phyloP scores from a whole-genome alignment of 768 basidiomycete genomes.

The Crassisporium funariophilum region DNA sequence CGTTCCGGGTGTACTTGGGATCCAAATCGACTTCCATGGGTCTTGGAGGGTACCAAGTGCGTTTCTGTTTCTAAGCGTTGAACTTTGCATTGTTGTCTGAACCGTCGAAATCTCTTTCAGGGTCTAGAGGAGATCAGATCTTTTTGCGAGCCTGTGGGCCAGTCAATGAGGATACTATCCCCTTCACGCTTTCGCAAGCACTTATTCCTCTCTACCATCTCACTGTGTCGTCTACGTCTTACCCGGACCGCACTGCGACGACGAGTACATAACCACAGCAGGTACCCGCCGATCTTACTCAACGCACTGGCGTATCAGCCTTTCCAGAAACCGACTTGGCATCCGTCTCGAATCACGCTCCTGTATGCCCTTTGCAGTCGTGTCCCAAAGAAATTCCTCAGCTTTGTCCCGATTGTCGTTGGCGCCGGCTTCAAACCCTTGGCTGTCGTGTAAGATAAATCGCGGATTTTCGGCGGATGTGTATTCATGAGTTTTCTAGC shows the following conservation, averaged over 20 bases:
- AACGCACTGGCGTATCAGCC: slow-evolving; percentile 53
- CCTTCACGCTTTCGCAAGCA: slow-evolving; percentile 23
- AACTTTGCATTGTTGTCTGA: too few relatives aligned
- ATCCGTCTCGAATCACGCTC: slow-evolving; percentile 55
- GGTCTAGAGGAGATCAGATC: slow-evolving; percentile 56
- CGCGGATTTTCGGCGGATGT: too few relatives aligned
- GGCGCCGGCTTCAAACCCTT: too few relatives aligned
- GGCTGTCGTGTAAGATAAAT: too few relatives aligned
- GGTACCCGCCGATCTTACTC: slow-evolving; percentile 55
- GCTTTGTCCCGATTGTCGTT: too few relatives aligned
- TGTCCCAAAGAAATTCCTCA: too few relatives aligned
- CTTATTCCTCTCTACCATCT: slow-evolving; percentile 46
- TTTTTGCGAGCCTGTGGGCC: slow-evolving; percentile 36
- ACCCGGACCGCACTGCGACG: slow-evolving; percentile 64
- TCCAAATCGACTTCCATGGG: slow-evolving; percentile 70
- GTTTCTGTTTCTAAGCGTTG: too few relatives aligned
- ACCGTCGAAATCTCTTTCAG: too few relatives aligned
- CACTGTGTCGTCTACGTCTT: slow-evolving; percentile 58
- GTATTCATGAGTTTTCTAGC: too few relatives aligned
- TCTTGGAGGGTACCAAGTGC: slow-evolving; percentile 59
- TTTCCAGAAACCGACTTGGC: slow-evolving; percentile 64
- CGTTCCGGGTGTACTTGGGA: slow-evolving; percentile 58
- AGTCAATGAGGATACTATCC: not conserved
- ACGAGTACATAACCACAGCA: slow-evolving; percentile 49
- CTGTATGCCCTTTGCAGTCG: too few relatives aligned